Base-by-base conservation (phyloP, 2,329 filamentous ascomycete genomes). In the Apiospora hydei region DNA sequence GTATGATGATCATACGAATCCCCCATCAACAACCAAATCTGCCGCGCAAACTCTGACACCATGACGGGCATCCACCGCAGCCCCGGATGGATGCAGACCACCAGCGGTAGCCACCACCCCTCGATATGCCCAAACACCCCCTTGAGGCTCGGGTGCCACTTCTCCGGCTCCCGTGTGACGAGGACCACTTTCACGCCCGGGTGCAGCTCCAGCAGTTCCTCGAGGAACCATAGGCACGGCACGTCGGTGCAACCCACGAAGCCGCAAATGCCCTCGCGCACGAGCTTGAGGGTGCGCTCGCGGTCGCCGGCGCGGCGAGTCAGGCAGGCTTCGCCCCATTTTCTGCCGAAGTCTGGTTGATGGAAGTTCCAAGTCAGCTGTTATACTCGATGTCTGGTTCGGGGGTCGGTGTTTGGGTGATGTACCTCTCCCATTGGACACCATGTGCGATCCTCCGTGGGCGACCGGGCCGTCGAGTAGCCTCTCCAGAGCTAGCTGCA, bases 401-500 rank as follows among this genome's bases (percentile, higher is more conserved):
- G 57, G 41, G 41, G 49, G 30, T 41, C 6, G 51, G 26, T 47
- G 30, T 30, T 41, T n/a, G 10, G 38, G 16, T 21, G 49, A 44
- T 74, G 46, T 75, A 82, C 81, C 77, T 26, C 82, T 80, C 70
- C 82, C 79, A 30, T 80, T 77, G 3, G 75, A 75, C 6, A 82
- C 73, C 14, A 82, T 71, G 61, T 81, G 79, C 4, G 79, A 86
- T 47, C 86, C 86, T 61, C 85, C 84, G 74, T 88, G 86, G 75
- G 86, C 84, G 49, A 85, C 82, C 1, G 86, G 86, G 1, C 84
- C 85, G 61, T 84, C 75, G 11, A 87, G 82, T 0, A 88, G 82
- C 71, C 82, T 84, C 72, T 81, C 81, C 11, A 88, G 78, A 0
- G 86, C 86, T 57, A 82, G 76, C 47, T 83, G 82, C 78, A 88